Conservation (phyloP, 108 stramenopile genomes). For the Ochromonas danica region DNA sequence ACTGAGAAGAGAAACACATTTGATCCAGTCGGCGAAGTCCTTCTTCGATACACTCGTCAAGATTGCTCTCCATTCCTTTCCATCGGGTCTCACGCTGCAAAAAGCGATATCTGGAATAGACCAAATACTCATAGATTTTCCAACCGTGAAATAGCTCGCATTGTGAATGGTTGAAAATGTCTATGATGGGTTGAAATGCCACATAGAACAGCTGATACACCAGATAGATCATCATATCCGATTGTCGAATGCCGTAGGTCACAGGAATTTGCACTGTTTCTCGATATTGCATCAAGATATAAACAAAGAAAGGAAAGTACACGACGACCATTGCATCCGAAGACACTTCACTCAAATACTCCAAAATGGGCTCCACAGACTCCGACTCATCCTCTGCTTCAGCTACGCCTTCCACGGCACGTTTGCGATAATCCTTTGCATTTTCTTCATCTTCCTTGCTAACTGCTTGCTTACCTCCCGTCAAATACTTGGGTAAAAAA, state of each 20-base stretch:
- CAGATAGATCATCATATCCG: slow-evolving; percentile 76
- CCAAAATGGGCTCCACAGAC: slow-evolving; percentile 72
- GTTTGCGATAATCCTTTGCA: slow-evolving; percentile 42
- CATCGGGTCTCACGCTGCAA: slow-evolving; percentile 70
- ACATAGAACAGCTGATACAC: slow-evolving; percentile 64
- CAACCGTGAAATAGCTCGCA: slow-evolving; percentile 76
- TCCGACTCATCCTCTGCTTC: slow-evolving; percentile 61
- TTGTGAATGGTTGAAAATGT: slow-evolving; percentile 66
- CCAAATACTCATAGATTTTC: slow-evolving; percentile 76
- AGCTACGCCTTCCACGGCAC: slow-evolving; percentile 49
- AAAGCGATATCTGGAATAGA: slow-evolving; percentile 67
- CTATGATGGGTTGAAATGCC: slow-evolving; percentile 64
- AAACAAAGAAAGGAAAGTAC: slow-evolving; percentile 67
- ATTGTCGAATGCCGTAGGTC: slow-evolving; percentile 72
- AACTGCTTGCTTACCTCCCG: slow-evolving; percentile 7
- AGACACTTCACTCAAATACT: slow-evolving; percentile 63
- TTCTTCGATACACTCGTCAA: slow-evolving; percentile 77
- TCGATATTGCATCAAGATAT: slow-evolving; percentile 67
- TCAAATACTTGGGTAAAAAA: slow-evolving; percentile 44
- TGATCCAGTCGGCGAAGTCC: slow-evolving; percentile 68
- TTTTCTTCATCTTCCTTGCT: slow-evolving; percentile 28
- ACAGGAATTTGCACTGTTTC: slow-evolving; percentile 64
- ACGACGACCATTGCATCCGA: slow-evolving; percentile 62
- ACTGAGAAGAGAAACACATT: slow-evolving; percentile 76
- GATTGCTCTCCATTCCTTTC: slow-evolving; percentile 63